Evolutionary conservation across 2,329 filamentous ascomycete genomes (phyloP).

Genomic region (Ophiostoma australiae): DNA sequence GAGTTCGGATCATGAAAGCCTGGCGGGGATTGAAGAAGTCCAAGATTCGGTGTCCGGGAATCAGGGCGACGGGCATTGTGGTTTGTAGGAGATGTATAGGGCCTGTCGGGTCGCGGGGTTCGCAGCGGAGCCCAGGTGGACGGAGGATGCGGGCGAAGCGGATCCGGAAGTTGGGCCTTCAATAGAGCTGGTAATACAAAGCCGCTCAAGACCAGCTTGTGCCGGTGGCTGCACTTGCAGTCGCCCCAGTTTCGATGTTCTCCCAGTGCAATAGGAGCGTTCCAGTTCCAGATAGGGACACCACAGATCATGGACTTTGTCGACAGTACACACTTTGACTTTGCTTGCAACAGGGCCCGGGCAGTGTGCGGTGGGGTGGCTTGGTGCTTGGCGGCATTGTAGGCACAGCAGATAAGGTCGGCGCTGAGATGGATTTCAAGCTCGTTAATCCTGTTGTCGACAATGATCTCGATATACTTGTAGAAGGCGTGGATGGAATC

Average conservation of each 20-base stretch:
- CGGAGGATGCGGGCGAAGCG: no score
- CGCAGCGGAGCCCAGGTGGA: no score
- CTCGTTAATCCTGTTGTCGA: neutral
- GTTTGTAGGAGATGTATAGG: no score
- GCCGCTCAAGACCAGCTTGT: neutral
- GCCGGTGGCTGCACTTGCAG: neutral
- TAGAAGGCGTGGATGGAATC: neutral
- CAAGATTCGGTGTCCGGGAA: no score
- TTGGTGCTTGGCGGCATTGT: neutral
- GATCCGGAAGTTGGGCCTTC: no score
- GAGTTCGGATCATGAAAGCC: no score
- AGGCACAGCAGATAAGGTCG: neutral
- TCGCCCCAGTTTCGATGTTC: neutral
- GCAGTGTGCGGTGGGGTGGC: neutral
- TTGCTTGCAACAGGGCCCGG: neutral
- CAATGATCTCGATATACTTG: slow-evolving; percentile 2
- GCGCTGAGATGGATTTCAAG: neutral
- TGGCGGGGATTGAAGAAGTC: no score
- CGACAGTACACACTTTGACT: neutral
- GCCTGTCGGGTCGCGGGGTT: no score
- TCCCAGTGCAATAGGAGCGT: neutral
- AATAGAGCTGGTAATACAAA: no score
- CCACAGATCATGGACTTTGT: neutral
- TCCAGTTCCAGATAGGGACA: neutral
- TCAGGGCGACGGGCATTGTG: no score